Evolutionary conservation across 768 basidiomycete species (phyloP), one percentile per base, ranked within the genome.

Genomic region (Pisolithus tinctorius): DNA sequence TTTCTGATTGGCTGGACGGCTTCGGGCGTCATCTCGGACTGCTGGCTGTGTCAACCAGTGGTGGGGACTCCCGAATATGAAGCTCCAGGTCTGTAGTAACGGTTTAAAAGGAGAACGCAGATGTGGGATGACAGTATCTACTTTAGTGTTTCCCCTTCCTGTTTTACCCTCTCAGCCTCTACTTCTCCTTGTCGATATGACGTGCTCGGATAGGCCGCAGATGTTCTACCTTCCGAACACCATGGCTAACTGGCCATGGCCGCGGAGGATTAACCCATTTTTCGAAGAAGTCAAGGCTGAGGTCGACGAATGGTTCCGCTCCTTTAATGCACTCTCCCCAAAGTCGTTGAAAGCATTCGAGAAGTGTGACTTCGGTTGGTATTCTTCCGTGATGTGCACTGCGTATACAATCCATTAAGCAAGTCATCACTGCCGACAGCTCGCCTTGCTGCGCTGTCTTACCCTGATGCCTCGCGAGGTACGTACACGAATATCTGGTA

Each of bases 171-270:
- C n/a, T 20, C 40, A 34, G 34, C 43, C 11, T 17, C 8, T 25
- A 26, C 13, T 7, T 27, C 13, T 45, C n/a, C 4, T 17, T n/a
- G 6, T 30, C 16, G 27, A 45, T 2, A 45, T 45, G 43, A 9
- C 9, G 11, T n/a, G 29, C 6, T 45, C 20, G 3, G 14, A 45
- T 27, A 45, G 27, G 9, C 43, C 43, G 9, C 29, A 25, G 13
- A 34, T 34, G 31, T 40, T 55, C 8, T 55, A 57, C 45, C 62
- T 77, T 37, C 75, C 76, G 6, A 65, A 73, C 25, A 71, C 69
- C 8, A 62, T 79, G 39, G 53, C 53, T 13, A 59, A 59, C 13
- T 79, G 77, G 77, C 74, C 75, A 2, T 77, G 72, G 74, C 59
- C 57, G 6, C 70, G 76, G 4, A 50, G 44, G 29, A 54, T 77